Evolutionary conservation across 371 early-diverging fungal genomes (phyloP), one percentile per base, ranked within the genome.

Genomic region (Nematocida sp.): DNA sequence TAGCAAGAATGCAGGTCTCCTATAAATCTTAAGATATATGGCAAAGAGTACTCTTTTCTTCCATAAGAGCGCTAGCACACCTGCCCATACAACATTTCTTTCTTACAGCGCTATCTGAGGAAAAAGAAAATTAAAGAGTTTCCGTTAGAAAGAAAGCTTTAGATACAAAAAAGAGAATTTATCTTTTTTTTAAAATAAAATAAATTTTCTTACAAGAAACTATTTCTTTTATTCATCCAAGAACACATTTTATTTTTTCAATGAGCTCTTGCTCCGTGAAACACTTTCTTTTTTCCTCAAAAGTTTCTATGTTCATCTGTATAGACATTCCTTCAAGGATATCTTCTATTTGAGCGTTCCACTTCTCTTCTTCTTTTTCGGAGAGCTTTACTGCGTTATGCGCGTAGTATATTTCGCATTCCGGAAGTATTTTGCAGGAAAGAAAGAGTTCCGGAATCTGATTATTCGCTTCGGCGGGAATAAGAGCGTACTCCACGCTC

Each of bases 361-460:
- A 75, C 28, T 67, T 51, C 20, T 55, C 77, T 33, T 55, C 51
- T 48, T 49, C 1, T 2, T 13, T 26, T 11, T 18, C 18, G 18
- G 39, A 25, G 26, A 59, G 26, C 47, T 51, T 18, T 7, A 53
- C 48, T 38, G 64, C 60, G 39, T 80, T 63, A 20, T 56, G 50
- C 23, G 57, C 60, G 25, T 64, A 54, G 60, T 79, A 78, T 20
- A 25, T 69, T 33, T 71, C 75, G 35, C 75, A 71, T 49, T 71
- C 75, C 16, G 75, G 63, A 5, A 71, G 53, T 57, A 71, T 63
- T 30, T 49, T 65, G 1, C 78, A 79, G 18, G 61, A 66, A 26
- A 82, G 64, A 65, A 82, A 78, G 23, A 71, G 33, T 49, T 80
- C 81, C 1, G 81, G 80, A 11, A 82, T 42, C 64, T 80, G 83